phyloP scores from a whole-genome alignment of 495 filamentous ascomycete species.

The Neurospora africana region DNA sequence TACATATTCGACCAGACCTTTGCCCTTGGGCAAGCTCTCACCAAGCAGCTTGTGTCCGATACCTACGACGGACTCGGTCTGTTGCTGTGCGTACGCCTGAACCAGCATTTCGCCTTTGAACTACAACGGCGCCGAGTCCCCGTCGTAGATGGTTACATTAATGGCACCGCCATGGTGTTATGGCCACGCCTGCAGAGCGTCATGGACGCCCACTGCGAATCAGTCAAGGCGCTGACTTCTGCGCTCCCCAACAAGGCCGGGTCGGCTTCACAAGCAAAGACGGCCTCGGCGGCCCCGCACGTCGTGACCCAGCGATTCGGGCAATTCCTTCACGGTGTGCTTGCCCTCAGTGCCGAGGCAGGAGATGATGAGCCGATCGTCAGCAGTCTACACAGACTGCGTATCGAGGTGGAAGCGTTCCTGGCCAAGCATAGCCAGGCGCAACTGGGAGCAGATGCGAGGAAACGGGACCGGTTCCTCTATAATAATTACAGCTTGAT shows the following conservation, averaged over 20 bases:
- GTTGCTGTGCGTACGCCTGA: constrained; percentile 82
- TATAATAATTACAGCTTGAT: constrained; percentile 92
- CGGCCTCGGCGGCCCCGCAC: constrained; percentile 77
- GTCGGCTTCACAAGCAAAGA: constrained; percentile 46
- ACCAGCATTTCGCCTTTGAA: constrained; percentile 87
- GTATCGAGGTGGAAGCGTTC: constrained; percentile 69
- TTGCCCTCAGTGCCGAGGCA: constrained; percentile 71
- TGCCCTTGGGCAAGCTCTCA: constrained; percentile 62
- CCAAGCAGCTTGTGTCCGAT: constrained; percentile 62
- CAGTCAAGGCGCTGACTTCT: constrained; percentile 51
- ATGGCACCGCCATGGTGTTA: constrained; percentile 86
- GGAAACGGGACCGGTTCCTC: constrained; percentile 78
- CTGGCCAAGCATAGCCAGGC: constrained; percentile 53
- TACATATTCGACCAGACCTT: constrained; percentile 83
- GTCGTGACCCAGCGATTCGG: constrained; percentile 87
- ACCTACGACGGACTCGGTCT: constrained; percentile 79
- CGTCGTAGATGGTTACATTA: constrained; percentile 81
- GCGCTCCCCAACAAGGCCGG: constrained; percentile 34
- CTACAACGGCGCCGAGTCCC: constrained; percentile 85
- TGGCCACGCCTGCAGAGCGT: constrained; percentile 92
- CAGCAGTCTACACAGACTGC: constrained; percentile 62
- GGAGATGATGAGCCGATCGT: constrained; percentile 89
- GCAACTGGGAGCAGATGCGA: constrained; percentile 53
- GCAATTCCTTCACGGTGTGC: constrained; percentile 74
- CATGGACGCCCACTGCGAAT: constrained; percentile 89